phyloP scores from a whole-genome alignment of 768 basidiomycete species.

The Tylopilus subfusipes region DNA sequence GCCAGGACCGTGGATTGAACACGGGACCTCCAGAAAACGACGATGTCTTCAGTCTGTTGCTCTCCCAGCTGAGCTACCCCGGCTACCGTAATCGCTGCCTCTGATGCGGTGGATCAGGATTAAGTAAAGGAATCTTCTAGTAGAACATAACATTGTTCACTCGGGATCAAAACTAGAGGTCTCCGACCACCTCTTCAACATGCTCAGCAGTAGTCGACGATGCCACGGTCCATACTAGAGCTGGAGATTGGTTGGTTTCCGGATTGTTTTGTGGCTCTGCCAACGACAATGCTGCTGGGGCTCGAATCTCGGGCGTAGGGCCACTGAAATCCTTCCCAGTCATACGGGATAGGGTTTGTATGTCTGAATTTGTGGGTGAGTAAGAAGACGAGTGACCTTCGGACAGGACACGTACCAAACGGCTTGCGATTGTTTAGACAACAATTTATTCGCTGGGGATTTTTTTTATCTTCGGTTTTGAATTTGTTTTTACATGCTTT shows the following conservation, averaged over 20 bases:
- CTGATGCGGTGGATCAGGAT: background rate
- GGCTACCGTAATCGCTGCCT: conserved; percentile 26
- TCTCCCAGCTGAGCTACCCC: conserved; percentile 74
- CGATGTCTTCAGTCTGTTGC: conserved; percentile 61
- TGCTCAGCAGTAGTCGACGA: conserved; percentile 34
- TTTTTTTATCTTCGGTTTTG: conserved; percentile 82
- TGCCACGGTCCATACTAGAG: conserved; percentile 22
- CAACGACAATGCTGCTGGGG: conserved; percentile 36
- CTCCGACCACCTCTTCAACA: conserved; percentile 30
- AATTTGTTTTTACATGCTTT: conserved; percentile 93
- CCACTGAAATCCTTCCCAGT: conserved; percentile 86
- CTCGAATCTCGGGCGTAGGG: conserved; percentile 65
- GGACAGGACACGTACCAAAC: conserved; percentile 51
- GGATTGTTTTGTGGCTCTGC: conserved; percentile 19
- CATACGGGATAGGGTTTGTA: conserved; percentile 69
- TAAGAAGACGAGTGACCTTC: background rate
- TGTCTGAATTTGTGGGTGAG: conserved; percentile 44
- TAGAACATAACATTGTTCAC: conserved; percentile 3
- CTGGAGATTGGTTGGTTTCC: background rate
- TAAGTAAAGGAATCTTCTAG: background rate
- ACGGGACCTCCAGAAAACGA: conserved; percentile 41
- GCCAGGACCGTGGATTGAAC: conserved; percentile 57
- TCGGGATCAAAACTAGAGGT: conserved; percentile 23
- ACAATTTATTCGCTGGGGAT: conserved; percentile 69
- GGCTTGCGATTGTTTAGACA: conserved; percentile 74